Conservation (phyloP, 371 early-diverging fungal species). For the Actinomortierella wolfii region DNA sequence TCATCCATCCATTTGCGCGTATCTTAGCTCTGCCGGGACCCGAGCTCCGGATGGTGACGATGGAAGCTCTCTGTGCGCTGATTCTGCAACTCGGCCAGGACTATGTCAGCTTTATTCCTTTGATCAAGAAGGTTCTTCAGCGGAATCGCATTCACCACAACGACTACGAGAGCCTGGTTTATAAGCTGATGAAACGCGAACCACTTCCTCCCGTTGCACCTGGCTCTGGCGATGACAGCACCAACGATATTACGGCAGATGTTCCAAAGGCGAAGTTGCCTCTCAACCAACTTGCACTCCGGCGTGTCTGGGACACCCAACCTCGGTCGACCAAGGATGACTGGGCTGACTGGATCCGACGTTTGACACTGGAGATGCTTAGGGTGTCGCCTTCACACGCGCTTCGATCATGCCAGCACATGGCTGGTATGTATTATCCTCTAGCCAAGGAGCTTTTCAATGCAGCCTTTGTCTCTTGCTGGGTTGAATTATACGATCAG, state of each 20-base stretch:
- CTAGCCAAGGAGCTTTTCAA: slow-evolving; percentile 95
- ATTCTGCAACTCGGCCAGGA: slow-evolving; percentile 88
- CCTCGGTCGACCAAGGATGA: slow-evolving; percentile 93
- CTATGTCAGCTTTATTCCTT: slow-evolving; percentile 90
- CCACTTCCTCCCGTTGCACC: slow-evolving; percentile 71
- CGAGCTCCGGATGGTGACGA: slow-evolving; percentile 71
- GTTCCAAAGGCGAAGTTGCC: slow-evolving; percentile 66
- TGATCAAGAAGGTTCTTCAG: slow-evolving; percentile 78
- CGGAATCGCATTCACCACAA: slow-evolving; percentile 70
- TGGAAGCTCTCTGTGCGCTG: slow-evolving; percentile 86
- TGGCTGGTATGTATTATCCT: slow-evolving; percentile 85
- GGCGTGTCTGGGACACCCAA: slow-evolving; percentile 92
- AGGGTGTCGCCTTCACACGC: slow-evolving; percentile 96
- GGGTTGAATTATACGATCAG: slow-evolving; percentile 90
- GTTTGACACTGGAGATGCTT: slow-evolving; percentile 91
- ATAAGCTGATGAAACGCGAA: slow-evolving; percentile 79
- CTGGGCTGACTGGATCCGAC: slow-evolving; percentile 96
- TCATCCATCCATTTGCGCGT: slow-evolving; percentile 90
- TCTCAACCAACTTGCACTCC: slow-evolving; percentile 87
- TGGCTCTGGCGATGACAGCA: slow-evolving; percentile 53
- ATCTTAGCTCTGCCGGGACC: slow-evolving; percentile 63
- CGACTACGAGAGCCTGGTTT: slow-evolving; percentile 73
- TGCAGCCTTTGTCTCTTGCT: slow-evolving; percentile 97
- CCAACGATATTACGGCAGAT: slow-evolving; percentile 27
- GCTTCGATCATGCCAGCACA: slow-evolving; percentile 85